phyloP scores from a whole-genome alignment of 2,329 filamentous ascomycete species.

The Colletotrichum cereale region DNA sequence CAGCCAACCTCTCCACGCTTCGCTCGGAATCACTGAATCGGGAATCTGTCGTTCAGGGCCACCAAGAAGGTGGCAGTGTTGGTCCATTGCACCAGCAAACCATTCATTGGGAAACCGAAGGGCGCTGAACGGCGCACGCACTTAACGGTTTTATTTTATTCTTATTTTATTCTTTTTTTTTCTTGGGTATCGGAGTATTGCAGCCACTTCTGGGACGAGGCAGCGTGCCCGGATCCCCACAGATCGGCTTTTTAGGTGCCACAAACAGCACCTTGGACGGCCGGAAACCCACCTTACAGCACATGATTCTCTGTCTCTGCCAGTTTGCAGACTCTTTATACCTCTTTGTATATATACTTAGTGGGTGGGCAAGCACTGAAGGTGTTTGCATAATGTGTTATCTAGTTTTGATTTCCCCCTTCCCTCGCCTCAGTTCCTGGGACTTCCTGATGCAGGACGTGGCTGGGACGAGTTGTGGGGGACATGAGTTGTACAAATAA shows the following conservation, averaged over 20 bases:
- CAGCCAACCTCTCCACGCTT: not conserved
- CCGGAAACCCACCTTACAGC: slow-evolving; percentile 28
- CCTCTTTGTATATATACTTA: slow-evolving; percentile 27
- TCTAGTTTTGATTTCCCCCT: slow-evolving; percentile 16
- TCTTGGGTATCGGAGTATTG: slow-evolving; percentile 18
- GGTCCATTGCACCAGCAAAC: slow-evolving; percentile 11
- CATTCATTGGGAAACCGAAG: slow-evolving; percentile 30
- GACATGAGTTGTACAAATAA: slow-evolving; percentile 19
- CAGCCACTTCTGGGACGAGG: slow-evolving; percentile 9
- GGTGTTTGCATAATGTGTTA: slow-evolving; percentile 35
- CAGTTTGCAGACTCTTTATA: slow-evolving; percentile 26
- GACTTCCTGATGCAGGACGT: not conserved
- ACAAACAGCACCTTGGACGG: slow-evolving; percentile 16
- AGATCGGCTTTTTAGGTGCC: slow-evolving; percentile 16
- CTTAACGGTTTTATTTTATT: not conserved
- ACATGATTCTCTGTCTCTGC: slow-evolving; percentile 31
- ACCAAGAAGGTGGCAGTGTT: slow-evolving; percentile 11
- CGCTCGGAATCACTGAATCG: not conserved
- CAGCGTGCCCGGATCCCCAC: slow-evolving; percentile 3
- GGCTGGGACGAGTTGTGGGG: not conserved
- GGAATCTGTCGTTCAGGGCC: slow-evolving; percentile 1
- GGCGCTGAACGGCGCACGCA: slow-evolving; percentile 28
- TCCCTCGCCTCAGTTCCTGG: not conserved
- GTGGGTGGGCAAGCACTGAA: slow-evolving; percentile 23
- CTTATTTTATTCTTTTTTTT: not conserved